phyloP scores from a whole-genome alignment of 164 flowering plant genomes.

The Umbilicus rupestris region DNA sequence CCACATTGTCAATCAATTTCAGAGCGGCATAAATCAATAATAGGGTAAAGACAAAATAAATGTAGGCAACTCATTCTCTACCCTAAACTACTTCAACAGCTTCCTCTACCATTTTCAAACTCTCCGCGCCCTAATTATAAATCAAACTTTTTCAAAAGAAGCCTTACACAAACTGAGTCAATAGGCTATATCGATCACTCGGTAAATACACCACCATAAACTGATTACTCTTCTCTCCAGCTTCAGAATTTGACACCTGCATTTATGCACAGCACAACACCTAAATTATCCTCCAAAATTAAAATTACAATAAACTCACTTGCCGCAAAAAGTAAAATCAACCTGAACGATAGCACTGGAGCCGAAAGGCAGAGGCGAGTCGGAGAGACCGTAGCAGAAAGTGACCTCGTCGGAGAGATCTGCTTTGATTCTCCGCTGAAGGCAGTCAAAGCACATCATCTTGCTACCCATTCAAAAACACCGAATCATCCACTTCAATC shows the following conservation, averaged over 20 bases:
- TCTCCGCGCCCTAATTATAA: neutral
- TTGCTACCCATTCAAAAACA: neutral
- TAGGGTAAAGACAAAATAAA: neutral
- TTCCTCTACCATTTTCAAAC: neutral
- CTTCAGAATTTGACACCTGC: conserved; percentile 27
- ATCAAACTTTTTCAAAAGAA: neutral
- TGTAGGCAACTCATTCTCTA: neutral
- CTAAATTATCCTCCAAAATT: neutral
- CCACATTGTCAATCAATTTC: neutral
- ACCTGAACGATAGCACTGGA: conserved; percentile 76
- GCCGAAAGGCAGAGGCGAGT: conserved; percentile 60
- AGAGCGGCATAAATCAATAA: neutral
- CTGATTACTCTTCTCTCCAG: conserved; percentile 37
- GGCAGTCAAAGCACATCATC: conserved; percentile 4
- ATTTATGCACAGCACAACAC: conserved; percentile 7
- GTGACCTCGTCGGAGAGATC: conserved; percentile 54
- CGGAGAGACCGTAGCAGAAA: conserved; percentile 57
- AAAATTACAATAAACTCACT: neutral
- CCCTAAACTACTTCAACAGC: neutral
- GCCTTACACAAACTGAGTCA: conserved; percentile 56
- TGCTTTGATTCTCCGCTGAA: conserved; percentile 3
- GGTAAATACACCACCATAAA: conserved; percentile 40
- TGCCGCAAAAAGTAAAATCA: neutral
- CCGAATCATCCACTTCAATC: neutral
- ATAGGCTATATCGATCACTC: conserved; percentile 27